Conservation (phyloP, 345 rosid genomes). For the Citropsis articulata region DNA sequence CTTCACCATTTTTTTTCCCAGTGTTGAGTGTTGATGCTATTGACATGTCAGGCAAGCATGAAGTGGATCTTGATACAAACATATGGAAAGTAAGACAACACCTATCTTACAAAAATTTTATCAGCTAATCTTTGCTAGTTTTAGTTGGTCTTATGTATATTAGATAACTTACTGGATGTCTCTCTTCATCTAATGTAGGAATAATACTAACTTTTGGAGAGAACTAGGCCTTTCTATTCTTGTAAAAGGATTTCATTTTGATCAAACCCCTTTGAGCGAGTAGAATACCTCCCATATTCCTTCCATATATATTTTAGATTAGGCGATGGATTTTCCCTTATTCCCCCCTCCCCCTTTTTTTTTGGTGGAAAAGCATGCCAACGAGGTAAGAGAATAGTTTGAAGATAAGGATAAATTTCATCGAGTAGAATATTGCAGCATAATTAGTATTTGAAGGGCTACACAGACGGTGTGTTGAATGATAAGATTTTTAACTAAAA, state of each 20-base stretch:
- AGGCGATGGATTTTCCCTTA: not conserved
- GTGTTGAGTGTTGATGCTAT: conserved; percentile 96
- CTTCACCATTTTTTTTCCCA: conserved; percentile 22
- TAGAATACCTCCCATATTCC: not conserved
- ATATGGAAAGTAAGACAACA: conserved; percentile 81
- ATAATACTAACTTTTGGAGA: not conserved
- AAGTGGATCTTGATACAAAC: conserved; percentile 98
- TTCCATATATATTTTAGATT: not conserved
- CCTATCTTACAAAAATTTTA: not conserved
- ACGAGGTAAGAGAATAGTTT: not conserved
- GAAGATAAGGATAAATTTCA: not conserved
- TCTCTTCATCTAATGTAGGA: not conserved
- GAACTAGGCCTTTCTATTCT: not conserved
- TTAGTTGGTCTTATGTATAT: not conserved
- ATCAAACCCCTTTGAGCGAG: not conserved
- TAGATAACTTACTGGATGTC: not conserved
- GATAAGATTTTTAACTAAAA: not conserved
- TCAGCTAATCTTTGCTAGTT: not conserved
- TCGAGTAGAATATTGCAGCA: not conserved
- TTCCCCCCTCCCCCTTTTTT: not conserved
- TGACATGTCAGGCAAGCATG: conserved; percentile 99
- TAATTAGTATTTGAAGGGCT: not conserved
- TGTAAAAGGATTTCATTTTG: not conserved
- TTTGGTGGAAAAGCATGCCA: not conserved
- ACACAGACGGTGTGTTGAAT: not conserved